phyloP scores from a whole-genome alignment of 352 stramenopile species.

The Pythium dissotocum region DNA sequence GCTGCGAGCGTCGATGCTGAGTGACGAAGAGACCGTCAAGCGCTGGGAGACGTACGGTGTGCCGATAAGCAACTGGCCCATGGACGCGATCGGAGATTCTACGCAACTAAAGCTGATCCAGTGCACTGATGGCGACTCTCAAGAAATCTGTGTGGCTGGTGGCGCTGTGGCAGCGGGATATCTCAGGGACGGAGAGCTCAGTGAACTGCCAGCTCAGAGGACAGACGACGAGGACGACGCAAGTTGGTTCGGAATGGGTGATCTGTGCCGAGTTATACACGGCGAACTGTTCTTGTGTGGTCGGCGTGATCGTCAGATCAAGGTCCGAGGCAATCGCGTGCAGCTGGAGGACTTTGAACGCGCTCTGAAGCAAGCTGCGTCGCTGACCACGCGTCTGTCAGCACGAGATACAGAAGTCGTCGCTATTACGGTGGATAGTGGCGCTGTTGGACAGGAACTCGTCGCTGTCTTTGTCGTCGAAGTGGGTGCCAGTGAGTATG shows the following conservation, averaged over 20 bases:
- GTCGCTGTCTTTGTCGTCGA: background rate
- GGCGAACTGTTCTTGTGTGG: slow-evolving; percentile 43
- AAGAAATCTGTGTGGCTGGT: slow-evolving; percentile 44
- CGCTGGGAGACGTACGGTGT: slow-evolving; percentile 42
- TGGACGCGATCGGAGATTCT: slow-evolving; percentile 29
- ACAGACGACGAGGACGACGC: background rate
- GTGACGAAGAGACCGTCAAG: slow-evolving; percentile 7
- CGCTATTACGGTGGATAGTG: background rate
- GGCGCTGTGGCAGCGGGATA: slow-evolving; percentile 40
- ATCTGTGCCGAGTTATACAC: slow-evolving; percentile 40
- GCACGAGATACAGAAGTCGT: background rate
- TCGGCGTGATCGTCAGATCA: slow-evolving; percentile 49
- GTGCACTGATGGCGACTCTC: background rate
- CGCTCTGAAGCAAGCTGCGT: slow-evolving; percentile 19
- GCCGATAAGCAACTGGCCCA: slow-evolving; percentile 38
- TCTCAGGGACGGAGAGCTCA: slow-evolving; percentile 11
- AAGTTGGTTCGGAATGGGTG: slow-evolving; percentile 44
- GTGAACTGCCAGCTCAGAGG: background rate
- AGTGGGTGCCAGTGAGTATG: background rate
- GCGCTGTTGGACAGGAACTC: background rate
- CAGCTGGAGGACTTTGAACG: slow-evolving; percentile 54
- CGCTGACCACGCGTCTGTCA: background rate
- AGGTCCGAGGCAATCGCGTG: slow-evolving; percentile 54
- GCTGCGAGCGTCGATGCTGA: slow-evolving; percentile 30
- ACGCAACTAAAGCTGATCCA: slow-evolving; percentile 32